Base-by-base conservation (phyloP, 345 rosid species). In the Sisymbrium irio region DNA sequence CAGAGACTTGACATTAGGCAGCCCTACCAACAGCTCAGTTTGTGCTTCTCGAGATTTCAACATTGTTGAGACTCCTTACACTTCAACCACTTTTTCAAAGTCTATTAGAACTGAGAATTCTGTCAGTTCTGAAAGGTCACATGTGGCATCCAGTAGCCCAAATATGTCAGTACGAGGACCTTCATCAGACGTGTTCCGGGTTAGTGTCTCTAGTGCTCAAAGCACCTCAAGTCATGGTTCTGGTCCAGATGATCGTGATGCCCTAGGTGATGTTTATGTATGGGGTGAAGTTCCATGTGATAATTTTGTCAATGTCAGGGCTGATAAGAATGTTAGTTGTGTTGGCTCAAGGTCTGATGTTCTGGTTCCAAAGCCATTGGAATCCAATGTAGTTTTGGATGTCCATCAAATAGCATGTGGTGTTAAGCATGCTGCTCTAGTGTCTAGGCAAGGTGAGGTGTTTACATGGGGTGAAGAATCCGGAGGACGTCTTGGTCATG, bases 381-480 rank as follows among this genome's bases (percentile, higher is more conserved):
- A 94, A 65, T 89, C 95, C 62, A 89, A 82, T 74, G 85, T 94
- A 33, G 93, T 84, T 82, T 79, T 89, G 77, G 98, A 94, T 86
- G 97, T 94, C 51, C 91, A 89, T 58, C 92, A 85, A 57, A 82
- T 94, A 79, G 88, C 97, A 30, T 88, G 96, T 77, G 98, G 98
- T 61, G 97, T 87, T 53, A 89, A 80, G 79, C 97, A 94, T 72
- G 90, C 96, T 76, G 95, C 97, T 58, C 55, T 94, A 27, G 95
- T 94, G 61, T 88, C 98, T 27, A 87, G 86, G 69, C 97, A 94
- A 77, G 98, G 97, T 58, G 98, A 94, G 70, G 82, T 91, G 56
- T 91, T 94, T 78, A 88, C 96, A 14, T 94, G 98, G 98, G 98
- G 98, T 35, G 96, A 89, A 79, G 98, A 86, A 79, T 88, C 91